A percentile compares a stretch with the other conserved stretches of the same genome.
phyloP scores from a whole-genome alignment of 805 yeast species.

The Candida glaebosa region DNA sequence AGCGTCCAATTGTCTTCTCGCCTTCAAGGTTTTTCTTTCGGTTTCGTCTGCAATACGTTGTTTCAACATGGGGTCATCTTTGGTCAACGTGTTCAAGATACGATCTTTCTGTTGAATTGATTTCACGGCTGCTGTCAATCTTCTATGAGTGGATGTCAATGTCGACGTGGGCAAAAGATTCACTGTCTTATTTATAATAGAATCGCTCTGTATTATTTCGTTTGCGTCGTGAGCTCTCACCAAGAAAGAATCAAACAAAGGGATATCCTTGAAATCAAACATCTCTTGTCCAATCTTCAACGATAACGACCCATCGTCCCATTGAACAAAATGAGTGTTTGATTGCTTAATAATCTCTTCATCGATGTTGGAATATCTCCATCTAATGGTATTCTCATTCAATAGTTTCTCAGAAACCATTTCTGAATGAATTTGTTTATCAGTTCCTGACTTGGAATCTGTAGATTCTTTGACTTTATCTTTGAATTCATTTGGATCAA shows the following conservation, averaged over 20 bases:
- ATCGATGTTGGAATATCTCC: slow-evolving; percentile 85
- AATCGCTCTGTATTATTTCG: slow-evolving; percentile 67
- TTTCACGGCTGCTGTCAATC: slow-evolving; percentile 69
- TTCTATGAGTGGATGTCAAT: slow-evolving; percentile 76
- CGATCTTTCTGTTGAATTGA: slow-evolving; percentile 45
- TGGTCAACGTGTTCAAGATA: slow-evolving; percentile 51
- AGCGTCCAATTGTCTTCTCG: slow-evolving; percentile 65
- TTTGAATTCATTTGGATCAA: slow-evolving; percentile 69
- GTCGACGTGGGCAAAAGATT: slow-evolving; percentile 89
- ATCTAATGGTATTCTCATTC: slow-evolving; percentile 84
- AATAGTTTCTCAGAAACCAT: slow-evolving; percentile 57
- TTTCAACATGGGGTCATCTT: slow-evolving; percentile 66
- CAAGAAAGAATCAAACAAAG: slow-evolving; percentile 67
- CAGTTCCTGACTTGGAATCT: slow-evolving; percentile 22
- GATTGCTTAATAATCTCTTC: slow-evolving; percentile 79
- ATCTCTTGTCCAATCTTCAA: slow-evolving; percentile 83
- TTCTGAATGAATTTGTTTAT: slow-evolving; percentile 45
- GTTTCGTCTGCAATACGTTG: slow-evolving; percentile 65
- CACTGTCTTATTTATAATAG: slow-evolving; percentile 60
- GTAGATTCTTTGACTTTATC: slow-evolving; percentile 42
- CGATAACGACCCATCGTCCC: slow-evolving; percentile 92
- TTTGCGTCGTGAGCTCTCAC: slow-evolving; percentile 68
- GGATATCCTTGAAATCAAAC: slow-evolving; percentile 70
- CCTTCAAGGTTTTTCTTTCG: slow-evolving; percentile 52
- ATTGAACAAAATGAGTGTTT: slow-evolving; percentile 83